Base-by-base conservation (phyloP, 2,329 filamentous ascomycete species). In the Penicillium sp. region DNA sequence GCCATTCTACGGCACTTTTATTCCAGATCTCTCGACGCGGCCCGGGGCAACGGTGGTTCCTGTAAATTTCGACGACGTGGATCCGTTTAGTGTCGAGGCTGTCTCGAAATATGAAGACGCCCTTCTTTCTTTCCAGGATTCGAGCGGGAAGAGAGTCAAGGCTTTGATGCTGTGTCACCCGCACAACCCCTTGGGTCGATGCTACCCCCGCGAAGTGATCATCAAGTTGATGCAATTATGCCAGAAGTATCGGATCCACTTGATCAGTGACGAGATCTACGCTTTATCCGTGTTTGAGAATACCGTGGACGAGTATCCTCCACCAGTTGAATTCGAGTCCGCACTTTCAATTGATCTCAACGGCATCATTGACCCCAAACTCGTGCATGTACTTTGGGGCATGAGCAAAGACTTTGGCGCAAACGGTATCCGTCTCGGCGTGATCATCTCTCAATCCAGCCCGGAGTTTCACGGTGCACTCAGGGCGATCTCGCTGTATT, bases 181-280 rank as follows among this genome's bases (percentile, higher is more conserved):
- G 2, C 82, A 84, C 56, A 84, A 85, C 58, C 83, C 83, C 0
- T 74, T 85, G 0, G 83, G 83, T 0, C 73, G 79, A 6, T 83
- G 81, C 69, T 83, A 83, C 63, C 60, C 80, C 4, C 75, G 74
- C 2, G 67, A 71, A 2, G 73, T 75, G 4, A 63, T 85, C 8
- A 61, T 79, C 0, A 73, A 71, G 6, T 70, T 84, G 25, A 79
- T 86, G 76, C 66, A 69, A 2, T 66, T 86, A 35, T 86, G 84
- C 65, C 73, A 83, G 55, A 77, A 78, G 57, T 73, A 86, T 63
- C 63, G 75, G 2, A 71, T 87, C 4, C 84, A 87, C 65, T 73
- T 87, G 40, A 79, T 87, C 70, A 81, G 79, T 65, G 85, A 87
- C 68, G 85, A 87, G 67, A 82, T 87, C 42, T 87, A 87, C 66